Evolutionary conservation across 345 rosid species (phyloP).

Genomic region (Eucalyptus guilfoylei): DNA sequence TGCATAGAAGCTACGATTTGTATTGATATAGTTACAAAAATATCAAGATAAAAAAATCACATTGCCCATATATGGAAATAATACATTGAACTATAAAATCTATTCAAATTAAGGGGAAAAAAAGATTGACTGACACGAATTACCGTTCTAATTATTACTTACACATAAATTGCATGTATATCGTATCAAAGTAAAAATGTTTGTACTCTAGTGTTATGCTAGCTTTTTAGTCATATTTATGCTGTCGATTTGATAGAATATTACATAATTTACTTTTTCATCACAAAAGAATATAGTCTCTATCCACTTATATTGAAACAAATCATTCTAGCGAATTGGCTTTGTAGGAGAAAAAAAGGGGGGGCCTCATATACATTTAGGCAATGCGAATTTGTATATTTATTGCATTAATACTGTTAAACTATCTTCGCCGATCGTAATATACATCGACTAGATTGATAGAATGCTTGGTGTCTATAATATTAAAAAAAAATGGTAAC

Average conservation of each 20-base stretch:
- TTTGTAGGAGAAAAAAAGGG: background rate
- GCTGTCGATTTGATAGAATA: background rate
- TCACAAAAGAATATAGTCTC: background rate
- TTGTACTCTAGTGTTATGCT: background rate
- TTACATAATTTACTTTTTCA: no score
- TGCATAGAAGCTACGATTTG: background rate
- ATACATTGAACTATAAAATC: background rate
- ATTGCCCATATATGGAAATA: background rate
- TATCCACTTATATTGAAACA: background rate
- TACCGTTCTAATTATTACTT: background rate
- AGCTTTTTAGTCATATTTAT: background rate
- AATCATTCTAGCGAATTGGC: background rate
- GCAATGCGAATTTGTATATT: background rate
- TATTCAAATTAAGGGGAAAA: background rate
- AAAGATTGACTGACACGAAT: background rate
- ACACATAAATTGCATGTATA: background rate
- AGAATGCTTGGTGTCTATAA: background rate
- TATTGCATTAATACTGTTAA: no score
- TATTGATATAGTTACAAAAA: background rate
- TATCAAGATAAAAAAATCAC: background rate
- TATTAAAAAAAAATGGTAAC: background rate
- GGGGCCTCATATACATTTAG: background rate
- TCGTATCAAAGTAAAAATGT: background rate
- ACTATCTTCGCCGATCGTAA: background rate
- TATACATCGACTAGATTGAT: rapidly evolving